Base-by-base conservation (phyloP, 139 green algal species). In the Haematococcus lacustris region DNA sequence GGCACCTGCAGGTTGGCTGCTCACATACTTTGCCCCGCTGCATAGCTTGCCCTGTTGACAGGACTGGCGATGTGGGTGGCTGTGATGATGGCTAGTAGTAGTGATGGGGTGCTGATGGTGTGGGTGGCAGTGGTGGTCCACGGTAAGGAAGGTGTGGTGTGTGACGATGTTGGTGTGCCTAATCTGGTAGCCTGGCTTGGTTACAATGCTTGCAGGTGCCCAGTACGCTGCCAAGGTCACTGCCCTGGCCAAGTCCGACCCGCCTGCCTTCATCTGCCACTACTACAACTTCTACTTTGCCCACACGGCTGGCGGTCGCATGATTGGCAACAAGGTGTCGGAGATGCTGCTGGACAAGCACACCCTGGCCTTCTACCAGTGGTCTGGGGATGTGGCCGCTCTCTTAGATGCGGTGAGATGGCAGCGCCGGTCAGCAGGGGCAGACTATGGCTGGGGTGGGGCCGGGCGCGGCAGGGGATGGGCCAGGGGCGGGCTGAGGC, bases 251-350 rank as follows among this genome's bases (percentile, higher is more conserved):
- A 39, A 75, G 47, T 76, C 77, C 33, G 86, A 91, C 71, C 90
- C 91, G 3, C 89, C 82, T 37, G 80, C 82, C 37, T 96, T 97
- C 85, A 84, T 97, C 63, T 96, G 91, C 84, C 91, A 97, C 75
- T 98, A 92, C 76, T 99, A 98, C 89, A 99, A 99, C 85, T 91
- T 91, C 62, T 98, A 97, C 83, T 99, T 99, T 85, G 94, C 94
- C n/a, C 94, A 99, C 83, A 97, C 94, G 0, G 94, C 94, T 2
- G 94, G 94, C 23, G 94, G 94, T 3, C 79, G 91, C 61, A 98
- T 98, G 94, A 99, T 99, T 71, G 94, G 94, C 9, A 88, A 80
- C 47, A 94, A 95, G 82, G 89, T 90, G 38, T 37, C 80, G 0
- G 35, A 66, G 25, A 85, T 87, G 81, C 66, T 93, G n/a, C 76